These are phyloP conservation scores for Solanum hybrid DNA, from an alignment of 305 asterid species.

Conservation along the genomic window DNA sequence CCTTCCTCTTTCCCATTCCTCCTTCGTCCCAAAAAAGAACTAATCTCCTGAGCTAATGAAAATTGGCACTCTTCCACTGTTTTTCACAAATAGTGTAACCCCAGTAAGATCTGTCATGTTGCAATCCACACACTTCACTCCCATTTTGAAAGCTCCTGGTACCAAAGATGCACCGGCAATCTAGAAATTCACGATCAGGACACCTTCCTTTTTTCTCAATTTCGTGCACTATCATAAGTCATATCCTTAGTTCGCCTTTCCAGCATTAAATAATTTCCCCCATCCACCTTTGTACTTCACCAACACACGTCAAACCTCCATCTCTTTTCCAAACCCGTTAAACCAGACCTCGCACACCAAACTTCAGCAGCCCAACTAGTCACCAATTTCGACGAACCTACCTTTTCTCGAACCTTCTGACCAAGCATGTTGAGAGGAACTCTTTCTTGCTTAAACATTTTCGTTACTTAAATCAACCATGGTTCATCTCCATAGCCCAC, in stretches of 20 bases:
- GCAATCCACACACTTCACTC: not conserved
- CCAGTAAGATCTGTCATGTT: not conserved
- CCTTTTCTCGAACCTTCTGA: not conserved
- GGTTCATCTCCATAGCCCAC: not conserved
- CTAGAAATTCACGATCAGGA: not conserved
- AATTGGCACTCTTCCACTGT: not conserved
- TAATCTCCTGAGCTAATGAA: not conserved
- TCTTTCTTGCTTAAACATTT: not conserved
- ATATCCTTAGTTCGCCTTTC: not conserved
- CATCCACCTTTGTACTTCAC: not conserved
- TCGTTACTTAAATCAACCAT: not conserved
- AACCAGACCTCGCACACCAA: not conserved
- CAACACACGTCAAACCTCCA: not conserved
- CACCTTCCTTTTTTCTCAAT: not conserved
- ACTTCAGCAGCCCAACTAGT: not conserved
- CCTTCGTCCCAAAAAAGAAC: not conserved
- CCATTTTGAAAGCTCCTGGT: not conserved
- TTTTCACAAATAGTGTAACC: not conserved
- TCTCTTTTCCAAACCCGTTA: not conserved
- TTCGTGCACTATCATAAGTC: not conserved
- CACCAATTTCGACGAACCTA: not conserved
- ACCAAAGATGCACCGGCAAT: not conserved
- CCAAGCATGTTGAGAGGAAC: not conserved
- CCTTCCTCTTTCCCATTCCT: not conserved
- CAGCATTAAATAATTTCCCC: not conserved